These are phyloP conservation scores for Plenodomus tracheiphilus DNA, from an alignment of 2,329 filamentous ascomycete species.

Conservation along the genomic window DNA sequence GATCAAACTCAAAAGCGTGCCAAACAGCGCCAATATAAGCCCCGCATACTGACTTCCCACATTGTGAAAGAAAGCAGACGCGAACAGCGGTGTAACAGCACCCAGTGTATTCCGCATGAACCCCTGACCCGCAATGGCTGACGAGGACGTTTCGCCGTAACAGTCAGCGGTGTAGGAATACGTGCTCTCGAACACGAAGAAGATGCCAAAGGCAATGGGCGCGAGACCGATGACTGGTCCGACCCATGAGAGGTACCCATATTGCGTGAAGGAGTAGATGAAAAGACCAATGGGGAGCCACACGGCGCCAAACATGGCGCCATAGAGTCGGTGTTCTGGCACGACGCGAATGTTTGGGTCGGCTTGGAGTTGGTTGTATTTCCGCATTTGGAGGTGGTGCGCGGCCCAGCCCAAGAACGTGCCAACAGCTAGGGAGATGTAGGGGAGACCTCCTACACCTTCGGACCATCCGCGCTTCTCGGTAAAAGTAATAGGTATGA, in stretches of 20 bases:
- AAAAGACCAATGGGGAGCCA: slow-evolving; percentile 39
- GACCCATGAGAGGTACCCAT: slow-evolving; percentile 54
- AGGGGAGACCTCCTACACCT: slow-evolving; percentile 55
- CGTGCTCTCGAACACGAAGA: slow-evolving; percentile 53
- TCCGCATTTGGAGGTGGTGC: slow-evolving; percentile 56
- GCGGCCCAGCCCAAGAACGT: slow-evolving; percentile 54
- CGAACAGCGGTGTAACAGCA: slow-evolving; percentile 57
- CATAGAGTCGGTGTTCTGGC: slow-evolving; percentile 38
- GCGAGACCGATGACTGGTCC: slow-evolving; percentile 55
- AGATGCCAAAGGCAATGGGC: slow-evolving; percentile 57
- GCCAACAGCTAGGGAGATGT: slow-evolving; percentile 56
- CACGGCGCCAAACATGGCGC: slow-evolving; percentile 37
- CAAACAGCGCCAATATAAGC: slow-evolving; percentile 53
- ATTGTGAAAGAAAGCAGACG: slow-evolving; percentile 57
- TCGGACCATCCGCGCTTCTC: slow-evolving; percentile 59
- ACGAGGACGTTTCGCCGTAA: slow-evolving; percentile 52
- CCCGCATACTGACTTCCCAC: slow-evolving; percentile 58
- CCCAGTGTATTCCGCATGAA: slow-evolving; percentile 59
- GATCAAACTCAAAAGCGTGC: slow-evolving; percentile 47
- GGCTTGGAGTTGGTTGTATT: slow-evolving; percentile 50
- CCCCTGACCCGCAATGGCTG: slow-evolving; percentile 55
- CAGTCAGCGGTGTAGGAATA: slow-evolving; percentile 59
- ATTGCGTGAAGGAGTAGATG: slow-evolving; percentile 60
- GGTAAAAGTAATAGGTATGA: slow-evolving; percentile 44
- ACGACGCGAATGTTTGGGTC: slow-evolving; percentile 44